Evolutionary conservation across 768 basidiomycete genomes (phyloP).

Genomic region (Phaeotremella fagi): DNA sequence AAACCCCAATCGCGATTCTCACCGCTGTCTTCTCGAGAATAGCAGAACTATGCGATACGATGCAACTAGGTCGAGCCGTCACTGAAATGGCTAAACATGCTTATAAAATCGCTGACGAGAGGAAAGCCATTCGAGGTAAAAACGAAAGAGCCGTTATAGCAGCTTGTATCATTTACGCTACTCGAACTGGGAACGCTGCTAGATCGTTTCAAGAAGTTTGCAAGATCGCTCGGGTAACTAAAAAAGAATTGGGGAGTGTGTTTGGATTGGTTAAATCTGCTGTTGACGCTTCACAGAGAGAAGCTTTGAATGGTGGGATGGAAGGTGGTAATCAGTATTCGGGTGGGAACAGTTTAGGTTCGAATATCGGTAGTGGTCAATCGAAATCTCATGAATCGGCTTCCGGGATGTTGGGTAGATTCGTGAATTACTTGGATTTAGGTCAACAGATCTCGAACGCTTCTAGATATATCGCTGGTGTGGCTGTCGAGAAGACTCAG

Average conservation of each 20-base stretch:
- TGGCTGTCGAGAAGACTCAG: slow-evolving; percentile 33
- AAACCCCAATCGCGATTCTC: slow-evolving; percentile 54
- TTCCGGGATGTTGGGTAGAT: slow-evolving; percentile 34
- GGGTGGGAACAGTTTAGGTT: background rate
- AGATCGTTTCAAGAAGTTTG: slow-evolving; percentile 95
- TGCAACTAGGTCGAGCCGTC: slow-evolving; percentile 87
- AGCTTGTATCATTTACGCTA: slow-evolving; percentile 96
- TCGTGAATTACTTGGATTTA: slow-evolving; percentile 41
- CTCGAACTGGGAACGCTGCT: slow-evolving; percentile 89
- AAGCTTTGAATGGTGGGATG: no score
- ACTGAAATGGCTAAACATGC: slow-evolving; percentile 94
- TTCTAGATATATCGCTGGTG: slow-evolving; percentile 45
- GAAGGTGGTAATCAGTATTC: no score
- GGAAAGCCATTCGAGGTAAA: slow-evolving; percentile 75
- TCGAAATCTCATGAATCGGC: slow-evolving; percentile 22
- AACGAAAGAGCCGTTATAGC: slow-evolving; percentile 89
- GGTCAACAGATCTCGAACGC: slow-evolving; percentile 39
- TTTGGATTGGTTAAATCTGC: slow-evolving; percentile 83
- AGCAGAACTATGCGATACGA: slow-evolving; percentile 88
- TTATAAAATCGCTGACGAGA: slow-evolving; percentile 94
- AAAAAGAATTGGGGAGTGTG: slow-evolving; percentile 91
- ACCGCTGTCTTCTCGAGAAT: slow-evolving; percentile 87
- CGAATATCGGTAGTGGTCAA: slow-evolving; percentile 3
- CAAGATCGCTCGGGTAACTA: slow-evolving; percentile 85
- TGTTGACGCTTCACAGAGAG: slow-evolving; percentile 56